A percentile compares a stretch with the other conserved stretches of the same genome.
Evolutionary conservation across 129 eudicot species (phyloP).

Genomic region (Logfia minima): DNA sequence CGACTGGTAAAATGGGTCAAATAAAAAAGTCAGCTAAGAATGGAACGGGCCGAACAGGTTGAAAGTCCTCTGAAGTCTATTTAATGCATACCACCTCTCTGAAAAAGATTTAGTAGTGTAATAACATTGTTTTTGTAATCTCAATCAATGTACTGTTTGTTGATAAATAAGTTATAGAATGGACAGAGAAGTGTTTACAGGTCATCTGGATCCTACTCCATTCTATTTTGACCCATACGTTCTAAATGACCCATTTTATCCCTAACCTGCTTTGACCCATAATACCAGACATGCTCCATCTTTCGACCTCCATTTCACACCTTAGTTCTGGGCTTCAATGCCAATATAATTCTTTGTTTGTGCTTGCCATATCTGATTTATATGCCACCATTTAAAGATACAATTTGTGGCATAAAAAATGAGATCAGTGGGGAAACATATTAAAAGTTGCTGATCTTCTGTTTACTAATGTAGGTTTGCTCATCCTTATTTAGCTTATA

Average conservation of each 20-base stretch:
- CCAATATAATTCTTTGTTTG: no score
- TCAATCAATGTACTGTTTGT: no score
- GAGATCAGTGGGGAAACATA: conserved; percentile 12
- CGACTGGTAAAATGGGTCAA: neutral
- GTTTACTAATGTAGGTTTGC: conserved; percentile 68
- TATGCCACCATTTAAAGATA: no score
- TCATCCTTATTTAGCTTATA: conserved; percentile 74
- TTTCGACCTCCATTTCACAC: no score
- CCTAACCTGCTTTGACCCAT: no score
- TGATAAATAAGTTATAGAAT: no score
- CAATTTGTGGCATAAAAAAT: neutral
- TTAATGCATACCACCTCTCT: neutral
- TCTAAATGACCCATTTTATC: no score
- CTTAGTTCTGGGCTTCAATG: no score
- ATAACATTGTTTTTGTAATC: no score
- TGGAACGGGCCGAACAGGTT: neutral
- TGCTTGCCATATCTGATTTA: no score
- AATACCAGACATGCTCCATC: no score
- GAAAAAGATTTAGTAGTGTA: no score
- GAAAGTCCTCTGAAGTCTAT: neutral
- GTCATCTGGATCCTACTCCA: neutral
- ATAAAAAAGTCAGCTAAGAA: neutral
- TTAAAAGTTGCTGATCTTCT: conserved; percentile 7
- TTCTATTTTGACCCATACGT: neutral
- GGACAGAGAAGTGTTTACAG: neutral